phyloP scores from a whole-genome alignment of 2,329 filamentous ascomycete species.

The Fusarium nurragi region DNA sequence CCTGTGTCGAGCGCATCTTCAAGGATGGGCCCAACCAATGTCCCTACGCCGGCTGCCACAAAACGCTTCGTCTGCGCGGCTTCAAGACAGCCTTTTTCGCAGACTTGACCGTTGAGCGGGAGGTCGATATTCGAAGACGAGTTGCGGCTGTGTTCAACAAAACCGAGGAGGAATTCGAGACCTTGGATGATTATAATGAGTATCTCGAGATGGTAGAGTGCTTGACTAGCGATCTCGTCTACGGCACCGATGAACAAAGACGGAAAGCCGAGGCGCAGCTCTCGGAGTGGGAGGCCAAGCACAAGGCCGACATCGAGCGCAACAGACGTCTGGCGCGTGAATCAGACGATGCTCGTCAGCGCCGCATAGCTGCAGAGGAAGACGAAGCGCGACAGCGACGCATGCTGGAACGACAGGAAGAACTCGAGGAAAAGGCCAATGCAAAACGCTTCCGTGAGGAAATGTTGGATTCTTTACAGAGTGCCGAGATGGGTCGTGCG shows the following conservation, averaged over 20 bases:
- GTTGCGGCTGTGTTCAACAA: constrained; percentile 88
- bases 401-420: constrained; percentile 70
- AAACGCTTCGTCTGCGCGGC: constrained; percentile 83
- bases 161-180: constrained; percentile 89
- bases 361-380: constrained; percentile 70
- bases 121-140: constrained; percentile 88
- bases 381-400: constrained; percentile 70
- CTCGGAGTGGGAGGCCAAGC: constrained; percentile 74
- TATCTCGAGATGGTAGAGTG: constrained; percentile 94
- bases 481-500: constrained; percentile 67
- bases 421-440: constrained; percentile 74
- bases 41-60: constrained; percentile 86
- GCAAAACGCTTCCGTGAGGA: constrained; percentile 72
- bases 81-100: constrained; percentile 92
- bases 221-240: constrained; percentile 87
- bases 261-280: constrained; percentile 57
- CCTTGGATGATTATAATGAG: constrained; percentile 85
- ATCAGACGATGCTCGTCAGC: constrained; percentile 62
- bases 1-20: constrained; percentile 95
- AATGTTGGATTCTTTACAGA: constrained; percentile 75
- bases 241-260: constrained; percentile 72
- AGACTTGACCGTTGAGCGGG: constrained; percentile 86
- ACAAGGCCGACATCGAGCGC: constrained; percentile 73
- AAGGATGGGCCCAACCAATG: constrained; percentile 90
- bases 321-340: constrained; percentile 65